phyloP scores from a whole-genome alignment of 2,329 filamentous ascomycete genomes.

The Trichoderma endophyticum region DNA sequence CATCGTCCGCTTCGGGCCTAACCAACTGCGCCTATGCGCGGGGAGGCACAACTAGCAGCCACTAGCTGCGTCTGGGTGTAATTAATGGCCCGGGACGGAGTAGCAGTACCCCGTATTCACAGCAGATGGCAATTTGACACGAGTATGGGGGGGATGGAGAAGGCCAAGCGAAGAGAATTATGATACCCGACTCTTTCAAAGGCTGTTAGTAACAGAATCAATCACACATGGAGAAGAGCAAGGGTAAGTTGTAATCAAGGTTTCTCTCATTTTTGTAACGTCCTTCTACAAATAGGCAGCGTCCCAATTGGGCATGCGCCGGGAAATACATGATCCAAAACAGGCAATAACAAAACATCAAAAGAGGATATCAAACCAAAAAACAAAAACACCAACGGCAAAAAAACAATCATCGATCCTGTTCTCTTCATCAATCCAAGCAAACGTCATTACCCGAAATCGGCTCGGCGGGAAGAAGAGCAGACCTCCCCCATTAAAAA shows the following conservation, averaged over 20 bases:
- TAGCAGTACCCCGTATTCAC: slow-evolving; percentile 12
- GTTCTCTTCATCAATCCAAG: slow-evolving; percentile 16
- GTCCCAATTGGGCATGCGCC: not conserved
- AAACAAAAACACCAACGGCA: slow-evolving; percentile 1
- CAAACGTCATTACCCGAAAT: slow-evolving; percentile 16
- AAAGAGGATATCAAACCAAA: slow-evolving; percentile 7
- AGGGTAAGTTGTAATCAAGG: not conserved
- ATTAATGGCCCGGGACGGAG: not conserved
- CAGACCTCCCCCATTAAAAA: slow-evolving; percentile 18
- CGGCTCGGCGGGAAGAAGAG: slow-evolving; percentile 11
- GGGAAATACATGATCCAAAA: not conserved
- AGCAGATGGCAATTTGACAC: not conserved
- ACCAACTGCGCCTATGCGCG: slow-evolving; percentile 1
- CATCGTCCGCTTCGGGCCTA: slow-evolving; percentile 12
- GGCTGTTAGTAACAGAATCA: not conserved
- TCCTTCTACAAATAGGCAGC: not conserved
- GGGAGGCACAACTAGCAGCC: not conserved
- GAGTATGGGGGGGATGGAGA: not conserved
- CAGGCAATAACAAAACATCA: not conserved
- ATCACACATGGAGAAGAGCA: not conserved
- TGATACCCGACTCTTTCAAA: not conserved
- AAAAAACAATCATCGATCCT: slow-evolving; percentile 5
- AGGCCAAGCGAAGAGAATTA: not conserved
- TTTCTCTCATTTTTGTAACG: not conserved
- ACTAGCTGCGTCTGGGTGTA: slow-evolving; percentile 6